A percentile compares a stretch with the other conserved stretches of the same genome.
These are phyloP conservation scores for Actinomortierella wolfii DNA, from an alignment of 371 early-diverging fungal genomes.

Conservation along the genomic window DNA sequence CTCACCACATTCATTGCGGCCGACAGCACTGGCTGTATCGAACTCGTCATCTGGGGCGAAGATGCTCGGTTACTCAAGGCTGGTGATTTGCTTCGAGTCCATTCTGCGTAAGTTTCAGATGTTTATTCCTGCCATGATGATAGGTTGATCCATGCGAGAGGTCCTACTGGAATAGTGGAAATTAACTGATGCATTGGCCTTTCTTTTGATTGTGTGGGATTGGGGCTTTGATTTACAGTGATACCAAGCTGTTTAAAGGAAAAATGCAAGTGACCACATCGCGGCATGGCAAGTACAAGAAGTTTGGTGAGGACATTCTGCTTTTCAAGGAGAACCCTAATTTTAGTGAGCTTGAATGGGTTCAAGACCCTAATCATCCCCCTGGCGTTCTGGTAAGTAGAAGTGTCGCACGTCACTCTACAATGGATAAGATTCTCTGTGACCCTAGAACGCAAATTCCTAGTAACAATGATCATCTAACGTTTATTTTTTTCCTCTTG, in stretches of 20 bases:
- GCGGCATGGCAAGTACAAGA: constrained; percentile 22
- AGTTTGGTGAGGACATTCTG: constrained; percentile 33
- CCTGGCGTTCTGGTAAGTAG: too few species aligned
- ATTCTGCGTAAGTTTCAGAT: constrained; percentile 22
- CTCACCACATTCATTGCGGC: constrained; percentile 29
- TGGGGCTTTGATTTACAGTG: constrained; percentile 13
- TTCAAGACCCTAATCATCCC: constrained; percentile 11
- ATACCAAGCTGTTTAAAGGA: constrained; percentile 24
- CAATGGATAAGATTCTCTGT: too few species aligned
- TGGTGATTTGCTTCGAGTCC: constrained; percentile 33
- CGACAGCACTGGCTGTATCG: constrained; percentile 35
- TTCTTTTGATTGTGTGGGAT: background rate
- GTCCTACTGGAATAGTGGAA: too few species aligned
- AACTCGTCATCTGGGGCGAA: constrained; percentile 28
- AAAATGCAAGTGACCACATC: constrained; percentile 22
- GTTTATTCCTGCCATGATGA: too few species aligned
- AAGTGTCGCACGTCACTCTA: too few species aligned
- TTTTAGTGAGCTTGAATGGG: constrained; percentile 41
- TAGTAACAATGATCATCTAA: too few species aligned
- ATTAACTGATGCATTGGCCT: background rate
- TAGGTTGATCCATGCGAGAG: too few species aligned
- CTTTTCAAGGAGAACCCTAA: constrained; percentile 25
- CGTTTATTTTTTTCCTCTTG: too few species aligned
- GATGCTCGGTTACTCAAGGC: constrained; percentile 9
- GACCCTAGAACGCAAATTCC: too few species aligned